phyloP scores from a whole-genome alignment of 2,329 filamentous ascomycete genomes.

The Hymenoscyphus repandus region DNA sequence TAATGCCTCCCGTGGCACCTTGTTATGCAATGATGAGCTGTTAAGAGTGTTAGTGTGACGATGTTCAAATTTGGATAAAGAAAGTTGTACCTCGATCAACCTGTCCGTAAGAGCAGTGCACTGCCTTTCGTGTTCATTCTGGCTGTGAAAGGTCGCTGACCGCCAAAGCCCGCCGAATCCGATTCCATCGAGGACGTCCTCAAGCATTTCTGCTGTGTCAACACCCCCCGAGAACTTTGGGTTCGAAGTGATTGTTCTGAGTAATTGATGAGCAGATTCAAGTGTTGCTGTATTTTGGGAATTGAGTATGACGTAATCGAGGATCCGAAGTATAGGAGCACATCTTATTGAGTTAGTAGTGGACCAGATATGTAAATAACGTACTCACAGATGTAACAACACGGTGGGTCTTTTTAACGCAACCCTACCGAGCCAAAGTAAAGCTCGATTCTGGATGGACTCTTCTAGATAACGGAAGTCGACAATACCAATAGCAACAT shows the following conservation, averaged over 20 bases:
- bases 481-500: conserved; percentile 58
- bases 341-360: conserved; percentile 37
- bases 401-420: conserved; percentile 50
- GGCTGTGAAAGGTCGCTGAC: conserved; percentile 28
- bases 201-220: conserved; percentile 44
- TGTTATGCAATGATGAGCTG: conserved; percentile 14
- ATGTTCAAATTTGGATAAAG: neutral
- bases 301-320: conserved; percentile 55
- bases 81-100: conserved; percentile 27
- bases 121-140: conserved; percentile 29
- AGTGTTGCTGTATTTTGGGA: conserved; percentile 57
- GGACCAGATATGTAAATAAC: neutral
- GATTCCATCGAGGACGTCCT: conserved; percentile 50
- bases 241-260: conserved; percentile 53
- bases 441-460: conserved; percentile 51
- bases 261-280: conserved; percentile 53
- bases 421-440: conserved; percentile 56
- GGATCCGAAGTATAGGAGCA: conserved; percentile 49
- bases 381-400: conserved; percentile 51
- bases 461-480: conserved; percentile 64
- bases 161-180: conserved; percentile 62
- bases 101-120: conserved; percentile 28
- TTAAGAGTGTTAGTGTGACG: neutral
- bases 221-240: conserved; percentile 44
- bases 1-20: neutral